Conservation (phyloP, 257 asterid species). For the Nicotiana sylvestris region DNA sequence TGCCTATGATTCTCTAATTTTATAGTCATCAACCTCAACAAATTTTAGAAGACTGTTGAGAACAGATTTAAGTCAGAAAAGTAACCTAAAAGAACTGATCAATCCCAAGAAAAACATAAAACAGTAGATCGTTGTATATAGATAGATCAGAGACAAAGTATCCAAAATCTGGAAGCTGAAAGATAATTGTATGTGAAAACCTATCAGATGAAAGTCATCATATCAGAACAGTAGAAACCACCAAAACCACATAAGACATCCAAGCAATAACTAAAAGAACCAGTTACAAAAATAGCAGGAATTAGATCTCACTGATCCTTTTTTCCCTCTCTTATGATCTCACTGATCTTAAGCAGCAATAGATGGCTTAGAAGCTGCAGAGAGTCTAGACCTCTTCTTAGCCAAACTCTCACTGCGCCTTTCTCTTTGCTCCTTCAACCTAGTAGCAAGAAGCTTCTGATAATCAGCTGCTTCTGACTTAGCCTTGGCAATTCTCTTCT, state of each 20-base stretch:
- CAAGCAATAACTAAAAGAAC: neutral
- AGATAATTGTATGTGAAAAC: neutral
- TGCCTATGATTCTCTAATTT: neutral
- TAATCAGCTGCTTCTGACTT: conserved; percentile 13
- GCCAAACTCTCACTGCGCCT: conserved; percentile 14
- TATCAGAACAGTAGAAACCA: neutral
- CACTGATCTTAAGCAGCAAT: neutral
- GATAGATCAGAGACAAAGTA: neutral
- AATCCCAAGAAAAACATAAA: neutral
- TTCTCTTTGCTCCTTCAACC: conserved; percentile 15
- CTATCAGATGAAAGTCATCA: neutral
- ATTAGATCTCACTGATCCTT: neutral
- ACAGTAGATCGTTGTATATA: neutral
- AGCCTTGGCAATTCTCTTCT: conserved; percentile 14
- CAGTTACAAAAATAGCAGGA: neutral
- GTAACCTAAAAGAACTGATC: neutral
- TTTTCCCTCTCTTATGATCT: neutral
- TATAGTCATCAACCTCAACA: neutral
- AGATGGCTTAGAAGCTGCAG: conserved; percentile 13
- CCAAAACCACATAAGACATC: neutral
- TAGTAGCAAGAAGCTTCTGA: conserved; percentile 13
- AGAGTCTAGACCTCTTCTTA: conserved; percentile 12
- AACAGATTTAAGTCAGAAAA: neutral
- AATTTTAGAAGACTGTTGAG: neutral
- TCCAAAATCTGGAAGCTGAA: neutral